Conservation (phyloP, 257 asterid species). For the Penstemon newberryi region DNA sequence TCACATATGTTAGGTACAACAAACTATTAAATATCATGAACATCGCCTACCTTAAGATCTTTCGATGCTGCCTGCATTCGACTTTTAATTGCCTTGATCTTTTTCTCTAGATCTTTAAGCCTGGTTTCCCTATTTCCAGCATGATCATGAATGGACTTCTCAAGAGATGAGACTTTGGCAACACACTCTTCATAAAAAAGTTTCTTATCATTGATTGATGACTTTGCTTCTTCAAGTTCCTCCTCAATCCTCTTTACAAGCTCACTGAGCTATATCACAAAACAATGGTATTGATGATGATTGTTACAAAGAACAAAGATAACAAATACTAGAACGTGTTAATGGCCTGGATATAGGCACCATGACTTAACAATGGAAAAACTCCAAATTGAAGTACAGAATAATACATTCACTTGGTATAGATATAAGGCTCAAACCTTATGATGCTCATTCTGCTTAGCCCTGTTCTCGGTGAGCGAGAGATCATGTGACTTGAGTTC, state of each 20-base stretch:
- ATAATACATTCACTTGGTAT: constrained; percentile 19
- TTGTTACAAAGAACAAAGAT: constrained; percentile 16
- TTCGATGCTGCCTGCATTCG: constrained; percentile 77
- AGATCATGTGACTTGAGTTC: constrained; percentile 95
- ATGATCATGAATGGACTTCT: constrained; percentile 72
- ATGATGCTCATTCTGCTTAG: constrained; percentile 95
- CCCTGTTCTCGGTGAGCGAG: constrained; percentile 76
- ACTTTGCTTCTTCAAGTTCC: constrained; percentile 75
- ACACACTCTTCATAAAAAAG: constrained; percentile 56
- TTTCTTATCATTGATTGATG: constrained; percentile 62
- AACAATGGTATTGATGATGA: constrained; percentile 16
- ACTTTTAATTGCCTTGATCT: constrained; percentile 61
- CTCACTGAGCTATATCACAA: constrained; percentile 71
- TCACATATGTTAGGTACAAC: constrained; percentile 13
- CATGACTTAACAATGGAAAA: constrained; percentile 23
- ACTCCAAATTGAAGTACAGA: background rate
- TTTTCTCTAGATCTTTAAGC: constrained; percentile 84
- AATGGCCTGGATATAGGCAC: constrained; percentile 4
- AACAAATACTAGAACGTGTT: background rate
- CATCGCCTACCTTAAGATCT: constrained; percentile 64
- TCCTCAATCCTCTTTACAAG: constrained; percentile 73
- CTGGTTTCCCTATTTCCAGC: constrained; percentile 77
- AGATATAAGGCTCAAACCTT: constrained; percentile 55
- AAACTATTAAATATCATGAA: background rate
- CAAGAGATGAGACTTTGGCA: constrained; percentile 72